Base-by-base conservation (phyloP, 164 flowering plant genomes). In the Tinospora cordifolia region DNA sequence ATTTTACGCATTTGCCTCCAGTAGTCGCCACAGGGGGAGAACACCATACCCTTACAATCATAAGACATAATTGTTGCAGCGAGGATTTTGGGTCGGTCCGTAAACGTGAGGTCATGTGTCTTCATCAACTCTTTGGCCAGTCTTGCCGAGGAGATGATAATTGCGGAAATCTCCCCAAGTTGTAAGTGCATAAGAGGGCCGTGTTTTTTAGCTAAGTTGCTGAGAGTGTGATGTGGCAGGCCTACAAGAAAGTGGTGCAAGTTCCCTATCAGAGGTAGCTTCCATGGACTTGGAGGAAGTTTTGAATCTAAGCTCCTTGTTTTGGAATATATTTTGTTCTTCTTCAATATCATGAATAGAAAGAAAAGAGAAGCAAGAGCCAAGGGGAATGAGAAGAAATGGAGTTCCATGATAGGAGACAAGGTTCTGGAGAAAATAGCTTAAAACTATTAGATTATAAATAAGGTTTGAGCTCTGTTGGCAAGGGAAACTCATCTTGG, bases 141-240 rank as follows among this genome's bases (percentile, higher is more conserved):
- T 51, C 77, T 80, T 3, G 87, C 68, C 12, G 87, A 79, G 17
- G 90, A 82, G 39, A 85, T 63, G 0, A 85, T 75, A 7, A 81
- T 36, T 9, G 81, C 38, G 6, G 80, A 69, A 17, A 83, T 70
- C 63, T 83, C 77, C 2, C 88, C 87, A 5, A 84, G 78, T 46
- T 74, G 71, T 0, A 83, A 40, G 66, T 80, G 81, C 87, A 83
- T 87, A 13, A 87, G 30, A 0, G 86, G 82, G 19, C 87, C 90
- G 66, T 82, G 34, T 69, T 71, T 81, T 54, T 68, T 66, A 38
- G 88, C 77, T 64, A 85, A 71, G 39, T 80, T 74, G 64, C 75
- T 67, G 0, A 85, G 72, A 0, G 62, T 2, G 14, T 59, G 84
- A 64, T 85, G 87, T 17, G 85, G 86, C 7, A 57, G 63, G 67